Evolutionary conservation across 176 grass and related monocot species (phyloP), one percentile per base, ranked within the genome.

Genomic region (Guadua angustifolia): DNA sequence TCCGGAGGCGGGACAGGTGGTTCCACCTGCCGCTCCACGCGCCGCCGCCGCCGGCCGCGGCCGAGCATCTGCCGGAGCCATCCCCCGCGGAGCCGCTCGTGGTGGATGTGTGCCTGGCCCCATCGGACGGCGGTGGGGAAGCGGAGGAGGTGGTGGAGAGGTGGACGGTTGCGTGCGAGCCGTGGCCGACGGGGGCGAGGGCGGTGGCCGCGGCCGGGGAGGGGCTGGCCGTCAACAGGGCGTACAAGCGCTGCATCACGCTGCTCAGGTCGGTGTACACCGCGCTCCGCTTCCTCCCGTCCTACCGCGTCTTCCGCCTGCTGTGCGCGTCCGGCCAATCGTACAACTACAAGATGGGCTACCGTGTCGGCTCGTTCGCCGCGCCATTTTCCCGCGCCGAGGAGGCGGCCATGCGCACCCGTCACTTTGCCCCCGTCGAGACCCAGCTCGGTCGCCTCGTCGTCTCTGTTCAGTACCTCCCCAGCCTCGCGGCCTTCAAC

Each of bases 191-290:
- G 14, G 64, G 53, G 53, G 56, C 57, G 35, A 73, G 26, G 75
- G 73, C 74, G 17, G 59, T 64, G 38, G 69, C 92, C 32, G 82
- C 85, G 13, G 66, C 45, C 4, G 46, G 92, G 66, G 56, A 92
- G 18, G 87, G 65, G 24, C 83, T 90, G 7, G 89, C 86, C 50
- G 90, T 92, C 7, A 94, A 94, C 81, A n/a, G 90, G 42, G 86
- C 90, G 6, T 92, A 94, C 84, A 94, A 94, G 92, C 90, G 90
- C 42, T 94, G 87, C 39, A 92, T 90, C 88, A 94, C 91, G 84
- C 86, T 94, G 52, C 81, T 97, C 21, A 49, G 95, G 22, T 94
- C 95, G 17, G 66, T 97, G 24, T 95, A 98, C 85, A 55, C 87
- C 22, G 58, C 92, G 53, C 87, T 98, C 22, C 93, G 95, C 49